phyloP scores from a whole-genome alignment of 2,329 filamentous ascomycete genomes.

The Triangularia setosa region DNA sequence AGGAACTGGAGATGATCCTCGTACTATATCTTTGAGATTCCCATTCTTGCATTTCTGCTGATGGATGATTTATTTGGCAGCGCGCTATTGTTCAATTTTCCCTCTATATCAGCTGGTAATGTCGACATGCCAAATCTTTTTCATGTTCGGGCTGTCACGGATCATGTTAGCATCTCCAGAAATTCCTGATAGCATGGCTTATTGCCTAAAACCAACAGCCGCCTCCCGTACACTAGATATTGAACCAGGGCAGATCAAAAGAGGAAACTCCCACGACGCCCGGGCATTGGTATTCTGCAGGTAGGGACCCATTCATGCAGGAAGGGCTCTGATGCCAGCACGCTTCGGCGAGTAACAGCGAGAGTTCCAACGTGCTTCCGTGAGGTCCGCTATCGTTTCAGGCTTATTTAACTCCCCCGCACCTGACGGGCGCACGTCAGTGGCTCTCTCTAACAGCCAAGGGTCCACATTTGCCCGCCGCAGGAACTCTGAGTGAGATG shows the following conservation, averaged over 20 bases:
- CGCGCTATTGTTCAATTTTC: too few relatives aligned
- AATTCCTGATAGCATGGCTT: background rate
- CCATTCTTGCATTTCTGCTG: too few relatives aligned
- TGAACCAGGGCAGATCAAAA: background rate
- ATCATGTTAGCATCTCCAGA: background rate
- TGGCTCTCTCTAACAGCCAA: constrained; percentile 16
- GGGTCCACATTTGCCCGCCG: constrained; percentile 4
- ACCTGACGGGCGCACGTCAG: constrained; percentile 14
- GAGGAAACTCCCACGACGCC: background rate
- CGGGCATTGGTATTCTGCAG: background rate
- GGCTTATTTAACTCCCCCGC: background rate
- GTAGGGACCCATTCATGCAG: background rate
- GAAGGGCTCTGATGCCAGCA: background rate
- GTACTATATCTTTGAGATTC: background rate
- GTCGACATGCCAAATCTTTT: too few relatives aligned
- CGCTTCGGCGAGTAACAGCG: background rate
- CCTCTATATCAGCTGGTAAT: too few relatives aligned
- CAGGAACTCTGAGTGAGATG: background rate
- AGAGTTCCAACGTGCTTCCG: constrained; percentile 15
- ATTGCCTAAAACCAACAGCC: background rate
- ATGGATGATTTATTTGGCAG: too few relatives aligned
- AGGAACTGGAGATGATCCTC: background rate
- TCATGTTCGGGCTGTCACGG: too few relatives aligned
- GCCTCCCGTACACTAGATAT: too few relatives aligned
- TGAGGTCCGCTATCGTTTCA: constrained; percentile 10